Evolutionary conservation across 768 basidiomycete species (phyloP).

Genomic region (Tricholoma flavovirens): DNA sequence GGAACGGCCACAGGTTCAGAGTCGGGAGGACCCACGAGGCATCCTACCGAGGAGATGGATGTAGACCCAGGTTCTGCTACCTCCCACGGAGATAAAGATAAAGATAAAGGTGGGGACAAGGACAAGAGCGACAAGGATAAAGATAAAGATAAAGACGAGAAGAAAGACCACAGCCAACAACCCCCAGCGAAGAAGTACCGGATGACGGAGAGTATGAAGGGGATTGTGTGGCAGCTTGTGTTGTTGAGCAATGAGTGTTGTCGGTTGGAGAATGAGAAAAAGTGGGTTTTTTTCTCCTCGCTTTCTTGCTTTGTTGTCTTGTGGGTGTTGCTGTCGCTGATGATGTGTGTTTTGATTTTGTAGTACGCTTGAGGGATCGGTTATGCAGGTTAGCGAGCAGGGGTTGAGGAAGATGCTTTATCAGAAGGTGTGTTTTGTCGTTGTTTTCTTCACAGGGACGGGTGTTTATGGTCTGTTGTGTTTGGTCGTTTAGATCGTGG

Average conservation of each 20-base stretch:
- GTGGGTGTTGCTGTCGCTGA: slow-evolving; percentile 4
- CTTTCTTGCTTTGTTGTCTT: not conserved
- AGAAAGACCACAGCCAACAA: slow-evolving; percentile 38
- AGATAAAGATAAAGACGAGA: slow-evolving; percentile 23
- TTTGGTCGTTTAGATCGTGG: slow-evolving; percentile 50
- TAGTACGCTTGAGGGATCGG: slow-evolving; percentile 58
- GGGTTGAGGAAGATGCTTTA: slow-evolving; percentile 75
- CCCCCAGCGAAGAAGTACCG: slow-evolving; percentile 75
- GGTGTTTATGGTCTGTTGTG: not conserved
- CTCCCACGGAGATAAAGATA: slow-evolving; percentile 10
- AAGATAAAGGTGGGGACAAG: slow-evolving; percentile 16
- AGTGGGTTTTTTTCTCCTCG: slow-evolving; percentile 29
- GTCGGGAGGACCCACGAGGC: slow-evolving; percentile 35
- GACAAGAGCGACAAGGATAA: slow-evolving; percentile 16
- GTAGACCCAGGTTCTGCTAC: slow-evolving; percentile 21
- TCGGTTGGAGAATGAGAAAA: slow-evolving; percentile 60
- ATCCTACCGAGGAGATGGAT: slow-evolving; percentile 44
- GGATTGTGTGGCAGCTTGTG: slow-evolving; percentile 74
- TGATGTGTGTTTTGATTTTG: slow-evolving; percentile 2
- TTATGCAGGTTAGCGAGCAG: slow-evolving; percentile 74
- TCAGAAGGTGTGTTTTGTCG: slow-evolving; percentile 49
- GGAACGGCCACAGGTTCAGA: slow-evolving; percentile 20
- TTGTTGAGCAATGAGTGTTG: slow-evolving; percentile 80
- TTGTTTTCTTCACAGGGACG: not conserved
- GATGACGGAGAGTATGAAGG: slow-evolving; percentile 77